A percentile compares a stretch with the other conserved stretches of the same genome.
phyloP scores from a whole-genome alignment of 805 yeast genomes.

The Candida coleopterorum region DNA sequence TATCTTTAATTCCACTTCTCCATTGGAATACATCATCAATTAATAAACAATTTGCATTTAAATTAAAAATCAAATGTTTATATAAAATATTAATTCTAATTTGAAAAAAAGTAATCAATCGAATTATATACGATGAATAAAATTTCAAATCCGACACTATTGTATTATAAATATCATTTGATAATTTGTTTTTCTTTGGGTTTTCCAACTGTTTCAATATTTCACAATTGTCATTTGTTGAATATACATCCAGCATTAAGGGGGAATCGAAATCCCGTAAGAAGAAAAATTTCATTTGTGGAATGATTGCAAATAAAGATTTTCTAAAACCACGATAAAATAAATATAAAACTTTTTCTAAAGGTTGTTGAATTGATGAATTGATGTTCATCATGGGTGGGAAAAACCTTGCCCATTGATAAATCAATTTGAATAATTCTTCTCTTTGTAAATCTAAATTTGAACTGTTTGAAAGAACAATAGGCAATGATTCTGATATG shows the following conservation, averaged over 20 bases:
- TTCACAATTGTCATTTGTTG: constrained; percentile 18
- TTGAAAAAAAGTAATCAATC: constrained; percentile 28
- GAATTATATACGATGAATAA: constrained; percentile 25
- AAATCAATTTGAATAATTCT: constrained; percentile 28
- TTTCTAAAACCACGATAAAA: constrained; percentile 31
- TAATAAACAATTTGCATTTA: constrained; percentile 18
- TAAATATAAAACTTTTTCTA: constrained; percentile 28
- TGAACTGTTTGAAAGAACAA: constrained; percentile 13
- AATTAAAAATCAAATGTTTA: constrained; percentile 22
- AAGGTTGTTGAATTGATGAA: constrained; percentile 19
- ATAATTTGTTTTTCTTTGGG: constrained; percentile 3
- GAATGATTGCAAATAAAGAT: constrained; percentile 29
- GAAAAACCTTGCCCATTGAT: constrained; percentile 30
- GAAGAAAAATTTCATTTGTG: constrained; percentile 38
- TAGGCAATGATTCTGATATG: constrained; percentile 25
- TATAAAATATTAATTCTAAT: constrained; percentile 25
- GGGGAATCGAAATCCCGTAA: constrained; percentile 39
- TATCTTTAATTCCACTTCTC: constrained; percentile 23
- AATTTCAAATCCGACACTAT: constrained; percentile 16
- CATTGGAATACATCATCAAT: constrained; percentile 22
- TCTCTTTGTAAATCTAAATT: constrained; percentile 29
- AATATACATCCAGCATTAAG: constrained; percentile 33
- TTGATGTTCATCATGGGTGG: constrained; percentile 26
- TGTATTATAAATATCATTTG: too few relatives aligned
- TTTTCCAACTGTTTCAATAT: constrained; percentile 14